Evolutionary conservation across 257 asterid genomes (phyloP).

Genomic region (Henckelia pumila): DNA sequence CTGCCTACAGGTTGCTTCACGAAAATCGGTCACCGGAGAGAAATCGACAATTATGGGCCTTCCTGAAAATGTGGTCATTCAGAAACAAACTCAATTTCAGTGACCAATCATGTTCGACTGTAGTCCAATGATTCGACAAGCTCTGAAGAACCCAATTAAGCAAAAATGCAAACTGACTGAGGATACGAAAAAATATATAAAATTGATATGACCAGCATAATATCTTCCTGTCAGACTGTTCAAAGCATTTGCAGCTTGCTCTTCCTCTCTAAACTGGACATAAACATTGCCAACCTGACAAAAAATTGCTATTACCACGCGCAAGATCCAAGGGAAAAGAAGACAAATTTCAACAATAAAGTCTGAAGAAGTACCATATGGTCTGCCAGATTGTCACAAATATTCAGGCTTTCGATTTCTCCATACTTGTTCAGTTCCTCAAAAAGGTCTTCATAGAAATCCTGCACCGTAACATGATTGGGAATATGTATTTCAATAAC

Average conservation of each 20-base stretch:
- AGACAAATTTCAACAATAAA: background rate
- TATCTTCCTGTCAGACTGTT: slow-evolving; percentile 80
- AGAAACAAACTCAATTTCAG: slow-evolving; percentile 14
- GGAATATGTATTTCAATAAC: background rate
- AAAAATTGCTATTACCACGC: slow-evolving; percentile 4
- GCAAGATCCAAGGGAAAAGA: background rate
- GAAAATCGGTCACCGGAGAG: slow-evolving; percentile 96
- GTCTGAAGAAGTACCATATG: slow-evolving; percentile 64
- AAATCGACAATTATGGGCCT: slow-evolving; percentile 92
- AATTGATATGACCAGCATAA: slow-evolving; percentile 61
- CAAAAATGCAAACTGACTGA: background rate
- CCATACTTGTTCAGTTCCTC: slow-evolving; percentile 92
- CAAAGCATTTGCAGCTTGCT: slow-evolving; percentile 89
- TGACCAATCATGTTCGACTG: background rate
- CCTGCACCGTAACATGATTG: slow-evolving; percentile 43
- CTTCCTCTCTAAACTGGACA: slow-evolving; percentile 96
- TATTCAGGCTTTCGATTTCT: slow-evolving; percentile 79
- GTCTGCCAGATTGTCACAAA: slow-evolving; percentile 94
- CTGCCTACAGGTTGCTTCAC: slow-evolving; percentile 98
- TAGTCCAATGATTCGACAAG: background rate
- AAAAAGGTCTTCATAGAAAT: slow-evolving; percentile 87
- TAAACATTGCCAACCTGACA: slow-evolving; percentile 97
- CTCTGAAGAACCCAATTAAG: background rate
- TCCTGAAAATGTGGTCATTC: slow-evolving; percentile 48
- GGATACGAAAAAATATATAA: no score